Evolutionary conservation across 345 rosid species (phyloP), one percentile per base, ranked within the genome.

Genomic region (Arabidopsis suecica): DNA sequence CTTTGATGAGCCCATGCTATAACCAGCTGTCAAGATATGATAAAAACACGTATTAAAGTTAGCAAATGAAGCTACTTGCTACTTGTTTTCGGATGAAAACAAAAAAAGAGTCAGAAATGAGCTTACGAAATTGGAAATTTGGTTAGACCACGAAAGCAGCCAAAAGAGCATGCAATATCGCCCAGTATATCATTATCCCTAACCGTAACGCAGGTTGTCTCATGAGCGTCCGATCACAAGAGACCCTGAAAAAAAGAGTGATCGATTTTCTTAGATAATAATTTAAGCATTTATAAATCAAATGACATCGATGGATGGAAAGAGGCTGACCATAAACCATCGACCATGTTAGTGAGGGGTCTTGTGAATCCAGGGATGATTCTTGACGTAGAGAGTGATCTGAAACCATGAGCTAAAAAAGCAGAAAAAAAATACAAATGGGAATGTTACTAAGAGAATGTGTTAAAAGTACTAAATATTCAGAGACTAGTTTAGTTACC

Each of bases 151-250:
- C 84, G 76, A 85, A 85, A 40, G 84, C 54, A 25, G 93, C 93
- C 58, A 93, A 80, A 61, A 93, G 84, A 2, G 90, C 81, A 78
- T 96, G 99, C 65, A 93, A 44, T 36, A 96, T 54, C n/a, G 97
- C 97, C 99, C 97, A 91, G 78, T 93, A 89, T 7, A 89, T 70
- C 66, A 93, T 89, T 58, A 95, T 90, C 40, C 94, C 81, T 72
- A 95, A 94, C 82, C 96, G 89, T 47, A 90, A 87, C 28, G 86
- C 88, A 79, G 98, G 97, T 76, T 85, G 96, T 66, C 89, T 86
- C 99, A 92, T 92, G 38, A 95, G 84, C 32, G 99, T 83, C 71
- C 99, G 83, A 68, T 95, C 98, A 81, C 99, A 95, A 48, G 97
- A 90, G 59, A 95, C 99, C 98, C 98, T 93, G 78, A 30, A 10